Evolutionary conservation across 2,329 filamentous ascomycete species (phyloP).

Genomic region (Scedosporium boydii): DNA sequence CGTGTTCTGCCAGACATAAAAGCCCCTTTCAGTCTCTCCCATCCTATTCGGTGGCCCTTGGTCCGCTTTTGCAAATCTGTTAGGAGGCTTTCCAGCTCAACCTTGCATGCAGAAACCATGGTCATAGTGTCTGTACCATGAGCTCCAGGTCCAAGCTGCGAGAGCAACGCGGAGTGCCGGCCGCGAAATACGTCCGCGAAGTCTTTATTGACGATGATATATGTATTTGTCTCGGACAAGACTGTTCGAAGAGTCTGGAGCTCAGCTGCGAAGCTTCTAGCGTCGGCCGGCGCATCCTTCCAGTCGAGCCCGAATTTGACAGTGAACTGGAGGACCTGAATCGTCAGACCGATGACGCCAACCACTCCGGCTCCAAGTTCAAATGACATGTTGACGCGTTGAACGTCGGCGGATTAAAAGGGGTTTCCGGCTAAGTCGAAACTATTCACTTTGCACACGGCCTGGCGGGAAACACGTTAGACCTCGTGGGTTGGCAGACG

Average conservation of each 20-base stretch:
- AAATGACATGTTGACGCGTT: slow-evolving; percentile 1
- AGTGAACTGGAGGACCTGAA: slow-evolving; percentile 3
- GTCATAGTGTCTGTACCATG: background rate
- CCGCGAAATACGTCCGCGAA: slow-evolving; percentile 14
- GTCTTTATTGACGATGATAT: slow-evolving; percentile 10
- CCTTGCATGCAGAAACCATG: background rate
- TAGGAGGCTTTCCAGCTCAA: background rate
- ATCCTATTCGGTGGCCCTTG: slow-evolving; percentile 9
- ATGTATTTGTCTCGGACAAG: slow-evolving; percentile 7
- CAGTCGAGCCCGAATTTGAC: slow-evolving; percentile 8
- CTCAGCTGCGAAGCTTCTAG: slow-evolving; percentile 7
- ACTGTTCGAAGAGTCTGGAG: slow-evolving; percentile 7
- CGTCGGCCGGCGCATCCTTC: slow-evolving; percentile 10
- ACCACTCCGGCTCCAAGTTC: background rate
- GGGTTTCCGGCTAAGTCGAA: too few relatives aligned
- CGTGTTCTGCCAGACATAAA: slow-evolving; percentile 8
- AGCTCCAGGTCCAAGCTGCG: background rate
- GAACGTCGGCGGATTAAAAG: too few relatives aligned
- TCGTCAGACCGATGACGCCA: slow-evolving; percentile 9
- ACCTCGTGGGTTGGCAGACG: too few relatives aligned
- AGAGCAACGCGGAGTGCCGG: slow-evolving; percentile 12
- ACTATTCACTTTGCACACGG: too few relatives aligned
- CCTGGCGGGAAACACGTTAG: too few relatives aligned
- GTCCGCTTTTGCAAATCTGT: background rate
- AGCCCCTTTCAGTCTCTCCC: slow-evolving; percentile 10